phyloP scores from a whole-genome alignment of 192 early-diverging fungal genomes.

The Jimgerdemannia flammicorona region DNA sequence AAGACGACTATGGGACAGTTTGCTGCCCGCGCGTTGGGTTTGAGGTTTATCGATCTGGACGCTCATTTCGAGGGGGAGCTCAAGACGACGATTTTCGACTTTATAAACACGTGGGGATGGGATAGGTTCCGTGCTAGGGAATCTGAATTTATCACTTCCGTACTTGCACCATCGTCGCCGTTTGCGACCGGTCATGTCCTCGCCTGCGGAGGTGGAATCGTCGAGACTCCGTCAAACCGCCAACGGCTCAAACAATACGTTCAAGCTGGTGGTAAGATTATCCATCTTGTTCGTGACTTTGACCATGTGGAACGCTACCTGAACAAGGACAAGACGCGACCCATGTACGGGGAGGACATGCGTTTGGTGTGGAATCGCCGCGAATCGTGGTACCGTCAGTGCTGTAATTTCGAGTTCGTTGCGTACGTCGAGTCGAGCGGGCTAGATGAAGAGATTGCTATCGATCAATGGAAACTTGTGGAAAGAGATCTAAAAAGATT shows the following conservation, averaged over 20 bases:
- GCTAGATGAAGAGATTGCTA: conserved; percentile 37
- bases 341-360: conserved; percentile 80
- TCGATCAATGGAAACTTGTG: conserved; percentile 64
- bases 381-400: conserved; percentile 69
- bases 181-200: conserved; percentile 66
- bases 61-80: conserved; percentile 69
- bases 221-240: conserved; percentile 78
- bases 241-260: conserved; percentile 59
- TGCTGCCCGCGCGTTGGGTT: conserved; percentile 62
- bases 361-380: conserved; percentile 77
- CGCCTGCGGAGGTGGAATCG: conserved; percentile 94
- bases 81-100: conserved; percentile 73
- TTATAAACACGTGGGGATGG: conserved; percentile 80
- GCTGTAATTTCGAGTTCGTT: conserved; percentile 81
- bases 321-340: conserved; percentile 74
- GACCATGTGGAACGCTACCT: conserved; percentile 79
- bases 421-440: conserved; percentile 26
- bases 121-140: conserved; percentile 83
- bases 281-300: conserved; percentile 82
- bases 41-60: conserved; percentile 90
- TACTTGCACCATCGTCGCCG: conserved; percentile 41
- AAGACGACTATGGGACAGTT: conserved; percentile 85
- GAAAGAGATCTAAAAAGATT: conserved; percentile 75
- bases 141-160: conserved; percentile 54
- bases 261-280: conserved; percentile 53